Evolutionary conservation across 257 asterid species (phyloP).

Genomic region (Rehmannia glutinosa): DNA sequence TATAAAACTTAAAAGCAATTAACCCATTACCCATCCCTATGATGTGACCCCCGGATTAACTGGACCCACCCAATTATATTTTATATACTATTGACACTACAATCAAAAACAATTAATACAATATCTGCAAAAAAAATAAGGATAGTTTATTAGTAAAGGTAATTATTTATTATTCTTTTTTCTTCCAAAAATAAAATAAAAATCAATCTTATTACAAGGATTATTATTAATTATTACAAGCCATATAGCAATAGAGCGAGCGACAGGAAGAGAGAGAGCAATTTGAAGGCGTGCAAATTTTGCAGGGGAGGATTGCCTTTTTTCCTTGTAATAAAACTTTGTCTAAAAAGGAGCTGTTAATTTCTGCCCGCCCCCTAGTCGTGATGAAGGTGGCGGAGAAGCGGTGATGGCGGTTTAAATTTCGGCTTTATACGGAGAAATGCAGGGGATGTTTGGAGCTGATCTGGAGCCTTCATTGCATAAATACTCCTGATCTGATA

Average conservation of each 20-base stretch:
- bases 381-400: slow-evolving; percentile 21
- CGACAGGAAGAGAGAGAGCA: slow-evolving; percentile 13
- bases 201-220: too few species aligned
- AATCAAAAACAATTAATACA: background rate
- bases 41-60: background rate
- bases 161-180: background rate
- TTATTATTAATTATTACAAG: too few species aligned
- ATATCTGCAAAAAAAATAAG: background rate
- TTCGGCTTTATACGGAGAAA: background rate
- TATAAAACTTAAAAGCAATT: slow-evolving; percentile 1
- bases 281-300: slow-evolving; percentile 13
- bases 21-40: background rate
- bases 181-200: too few species aligned
- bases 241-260: background rate
- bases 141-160: background rate
- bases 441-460: slow-evolving; percentile 8
- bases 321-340: background rate
- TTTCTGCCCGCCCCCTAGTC: slow-evolving; percentile 16
- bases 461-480: slow-evolving; percentile 21
- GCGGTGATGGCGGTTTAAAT: slow-evolving; percentile 29
- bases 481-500: slow-evolving; percentile 34
- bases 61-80: background rate
- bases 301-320: background rate
- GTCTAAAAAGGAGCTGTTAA: background rate
- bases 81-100: background rate